Percentiles rank a stretch among this genome's conserved stretches.
phyloP scores from a whole-genome alignment of 805 yeast genomes.

The Cyberlindnera petersonii region DNA sequence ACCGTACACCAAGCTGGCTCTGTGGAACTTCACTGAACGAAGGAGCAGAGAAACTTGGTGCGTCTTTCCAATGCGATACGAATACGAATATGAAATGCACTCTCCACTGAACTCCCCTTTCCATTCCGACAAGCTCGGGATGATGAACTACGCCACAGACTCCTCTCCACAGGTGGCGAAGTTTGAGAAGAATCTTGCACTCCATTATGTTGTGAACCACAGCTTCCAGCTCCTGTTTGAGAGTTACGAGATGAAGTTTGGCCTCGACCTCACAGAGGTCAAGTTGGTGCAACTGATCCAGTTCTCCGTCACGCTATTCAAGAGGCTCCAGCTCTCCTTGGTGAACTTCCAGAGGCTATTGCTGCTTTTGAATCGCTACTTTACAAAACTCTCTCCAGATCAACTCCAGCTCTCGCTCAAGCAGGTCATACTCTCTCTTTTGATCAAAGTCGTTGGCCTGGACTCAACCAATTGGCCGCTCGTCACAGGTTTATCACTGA shows the following conservation, averaged over 20 bases:
- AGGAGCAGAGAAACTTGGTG: background rate
- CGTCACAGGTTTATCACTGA: constrained; percentile 15
- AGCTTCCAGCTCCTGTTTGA: constrained; percentile 12
- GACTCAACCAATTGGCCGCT: constrained; percentile 10
- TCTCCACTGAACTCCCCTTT: constrained; percentile 19
- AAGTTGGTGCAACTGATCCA: constrained; percentile 6
- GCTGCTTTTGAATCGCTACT: constrained; percentile 10
- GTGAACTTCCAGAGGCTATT: constrained; percentile 13
- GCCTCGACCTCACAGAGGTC: background rate
- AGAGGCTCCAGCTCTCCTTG: constrained; percentile 12
- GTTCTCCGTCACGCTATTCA: constrained; percentile 13
- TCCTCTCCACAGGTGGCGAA: constrained; percentile 3
- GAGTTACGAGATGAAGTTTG: constrained; percentile 9
- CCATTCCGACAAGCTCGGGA: constrained; percentile 10
- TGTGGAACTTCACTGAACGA: constrained; percentile 1
- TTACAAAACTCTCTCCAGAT: constrained; percentile 4
- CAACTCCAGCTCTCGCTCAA: constrained; percentile 13
- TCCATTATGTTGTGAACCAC: constrained; percentile 14
- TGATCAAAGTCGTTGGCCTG: constrained; percentile 9
- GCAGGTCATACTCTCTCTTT: constrained; percentile 11
- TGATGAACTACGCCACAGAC: constrained; percentile 14
- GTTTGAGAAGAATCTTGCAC: constrained; percentile 12
- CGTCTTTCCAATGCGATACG: constrained; percentile 7
- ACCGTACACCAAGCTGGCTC: background rate
- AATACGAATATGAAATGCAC: constrained; percentile 16